Evolutionary conservation across 2,329 filamentous ascomycete species (phyloP), one percentile per base, ranked within the genome.

Genomic region (Ophiocordyceps unilateralis): DNA sequence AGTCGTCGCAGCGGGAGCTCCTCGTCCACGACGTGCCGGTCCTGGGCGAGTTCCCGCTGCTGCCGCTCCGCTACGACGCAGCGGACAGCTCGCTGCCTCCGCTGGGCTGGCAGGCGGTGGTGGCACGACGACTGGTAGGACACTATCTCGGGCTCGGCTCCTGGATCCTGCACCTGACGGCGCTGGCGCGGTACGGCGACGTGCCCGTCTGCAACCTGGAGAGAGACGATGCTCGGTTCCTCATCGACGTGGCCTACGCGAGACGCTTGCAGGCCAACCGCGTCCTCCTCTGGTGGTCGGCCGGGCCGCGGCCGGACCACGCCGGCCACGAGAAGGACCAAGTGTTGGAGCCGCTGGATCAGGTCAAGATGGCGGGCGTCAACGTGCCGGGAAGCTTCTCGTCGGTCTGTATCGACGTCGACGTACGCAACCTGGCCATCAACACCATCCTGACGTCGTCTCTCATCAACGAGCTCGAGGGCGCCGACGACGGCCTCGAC

Each of bases 361-460:
- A 74, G 11, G 83, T 94, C 14, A 79, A 84, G 46, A 93, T 96
- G 86, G 89, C 91, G 1, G 81, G 81, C 14, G 76, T 94, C 57
- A 98, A 98, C 58, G 89, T 86, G 41, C 83, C 89, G 0, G 89
- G 88, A 36, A 93, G 89, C 0, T 98, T 93, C 58, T 83, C 88
- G 1, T 94, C 89, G 0, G 91, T 98, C 3, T 98, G 91, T 57
- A 91, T 98, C 48, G 91, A 99, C 52, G 64, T 99, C 14, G 86
- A 93, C 48, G 77, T 98, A 41, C 83, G 88, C 39, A 98, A 98
- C 55, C 72, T 99, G 14, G 83, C 87, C 5, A 96, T 98, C 64
- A 98, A 98, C 63, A 98, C 93, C 0, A 93, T 99, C 40, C 69
- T 99, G 17, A 95, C 91, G 0, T 94, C 89, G 0, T 93, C 91